These are phyloP conservation scores for Trypanosoma congolense DNA, from an alignment of 208 protist genomes.

Conservation along the genomic window DNA sequence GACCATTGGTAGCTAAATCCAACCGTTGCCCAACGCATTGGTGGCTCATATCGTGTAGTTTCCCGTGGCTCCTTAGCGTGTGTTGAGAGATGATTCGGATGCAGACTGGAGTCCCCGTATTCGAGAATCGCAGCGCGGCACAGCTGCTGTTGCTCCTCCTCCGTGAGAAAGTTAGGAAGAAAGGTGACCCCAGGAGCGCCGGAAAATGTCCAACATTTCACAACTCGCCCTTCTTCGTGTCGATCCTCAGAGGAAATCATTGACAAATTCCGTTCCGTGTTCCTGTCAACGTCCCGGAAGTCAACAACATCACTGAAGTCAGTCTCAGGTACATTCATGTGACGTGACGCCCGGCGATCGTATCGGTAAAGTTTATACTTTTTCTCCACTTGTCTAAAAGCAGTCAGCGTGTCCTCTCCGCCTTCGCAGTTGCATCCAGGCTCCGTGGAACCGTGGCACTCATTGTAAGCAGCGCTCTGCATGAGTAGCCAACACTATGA, in stretches of 20 bases:
- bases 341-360: slow-evolving; percentile 32
- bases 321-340: slow-evolving; percentile 9
- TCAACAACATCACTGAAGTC: slow-evolving; percentile 55
- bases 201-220: slow-evolving; percentile 65
- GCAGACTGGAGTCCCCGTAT: slow-evolving; percentile 50
- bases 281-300: slow-evolving; percentile 39
- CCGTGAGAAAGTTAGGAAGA: slow-evolving; percentile 46
- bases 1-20: slow-evolving; percentile 89
- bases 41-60: slow-evolving; percentile 69
- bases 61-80: slow-evolving; percentile 48
- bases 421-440: neutral
- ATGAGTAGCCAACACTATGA: too few species aligned
- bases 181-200: slow-evolving; percentile 66
- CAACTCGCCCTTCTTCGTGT: slow-evolving; percentile 14
- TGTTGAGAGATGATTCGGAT: slow-evolving; percentile 82
- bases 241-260: slow-evolving; percentile 29
- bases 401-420: slow-evolving; percentile 3
- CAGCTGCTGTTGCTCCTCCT: slow-evolving; percentile 44
- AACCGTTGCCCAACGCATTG: slow-evolving; percentile 87
- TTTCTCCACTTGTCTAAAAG: slow-evolving; percentile 29
- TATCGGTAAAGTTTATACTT: slow-evolving; percentile 65
- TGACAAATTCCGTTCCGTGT: slow-evolving; percentile 44
- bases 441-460: neutral
- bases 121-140: slow-evolving; percentile 54
- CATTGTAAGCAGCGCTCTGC: neutral